These are phyloP conservation scores for Boletus insuetus DNA, from an alignment of 768 basidiomycete genomes.

Conservation along the genomic window DNA sequence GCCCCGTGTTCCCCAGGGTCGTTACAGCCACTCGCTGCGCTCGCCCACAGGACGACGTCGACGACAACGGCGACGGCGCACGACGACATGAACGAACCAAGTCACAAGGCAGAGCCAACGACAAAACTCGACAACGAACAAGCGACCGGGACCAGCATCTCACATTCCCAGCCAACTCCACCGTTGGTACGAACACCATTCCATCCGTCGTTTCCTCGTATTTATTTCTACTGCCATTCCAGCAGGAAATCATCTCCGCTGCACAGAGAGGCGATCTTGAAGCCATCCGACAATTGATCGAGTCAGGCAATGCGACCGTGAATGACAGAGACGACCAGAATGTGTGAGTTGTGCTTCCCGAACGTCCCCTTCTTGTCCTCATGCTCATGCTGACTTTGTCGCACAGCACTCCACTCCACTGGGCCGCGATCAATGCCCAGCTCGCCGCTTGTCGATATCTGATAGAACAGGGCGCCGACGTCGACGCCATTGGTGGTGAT, in stretches of 20 bases:
- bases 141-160: conserved; percentile 28
- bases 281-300: conserved; percentile 61
- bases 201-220: background rate
- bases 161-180: conserved; percentile 19
- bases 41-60: background rate
- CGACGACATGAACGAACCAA: conserved; percentile 32
- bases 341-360: conserved; percentile 40
- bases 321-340: conserved; percentile 86
- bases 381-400: conserved; percentile 6
- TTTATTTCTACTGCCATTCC: background rate
- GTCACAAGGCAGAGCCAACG: conserved; percentile 29
- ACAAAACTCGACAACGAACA: conserved; percentile 26
- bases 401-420: conserved; percentile 79
- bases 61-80: conserved; percentile 15
- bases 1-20: conserved; percentile 2
- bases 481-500: conserved; percentile 93
- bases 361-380: background rate
- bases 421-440: conserved; percentile 98
- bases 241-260: conserved; percentile 73
- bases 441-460: conserved; percentile 84
- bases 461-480: conserved; percentile 89
- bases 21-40: conserved; percentile 2
- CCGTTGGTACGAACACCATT: conserved; percentile 19
- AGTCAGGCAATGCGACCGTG: conserved; percentile 65
- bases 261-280: conserved; percentile 84